Evolutionary conservation across 208 protist species (phyloP), one percentile per base, ranked within the genome.

Genomic region (Phytomonas serpens): DNA sequence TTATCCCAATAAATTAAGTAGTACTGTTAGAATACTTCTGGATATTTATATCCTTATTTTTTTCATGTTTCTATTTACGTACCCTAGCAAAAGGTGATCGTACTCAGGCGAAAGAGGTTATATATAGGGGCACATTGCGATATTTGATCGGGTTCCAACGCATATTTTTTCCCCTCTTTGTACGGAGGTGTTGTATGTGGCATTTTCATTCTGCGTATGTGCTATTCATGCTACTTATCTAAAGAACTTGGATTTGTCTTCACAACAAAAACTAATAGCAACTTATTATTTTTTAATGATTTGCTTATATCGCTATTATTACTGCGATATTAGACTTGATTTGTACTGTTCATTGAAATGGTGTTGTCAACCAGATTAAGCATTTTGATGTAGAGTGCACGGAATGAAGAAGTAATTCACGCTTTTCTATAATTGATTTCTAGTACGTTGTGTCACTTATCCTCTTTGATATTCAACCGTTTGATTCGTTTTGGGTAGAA

Each of bases 191-290:
- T 51, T 51, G 16, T 31, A 37, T 37, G 30, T 2, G 29, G 5
- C 5, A 30, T 31, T 63, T 37, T 63, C 29, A 5, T 63, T 9
- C 30, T 63, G 61, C 6, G 5, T 63, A 5, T 31, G 6, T 63
- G 29, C 5, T 9, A 5, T 63, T 2, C 2, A 5, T 5, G 30
- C 29, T 63, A 63, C 61, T 63, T 63, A 29, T 68, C 2, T 68
- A 2, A 42, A 68, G 33, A 64, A 68, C 27, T 42, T 68, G 67
- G 57, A 67, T 71, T 4, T 63, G 4, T 65, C 57, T 13, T 33
- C 34, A 66, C 6, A 33, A 33, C 34, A 7, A 36, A 36, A 36
- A 36, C n/a, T n/a, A 36, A 36, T 36, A 36, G 6, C 34, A 6
- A 36, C 2, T 7, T 36, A 36, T 36, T 36, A n/a, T 36, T 36